Evolutionary conservation across 2,329 filamentous ascomycete genomes (phyloP), one percentile per base, ranked within the genome.

Genomic region (Periglandula ipomoeae): DNA sequence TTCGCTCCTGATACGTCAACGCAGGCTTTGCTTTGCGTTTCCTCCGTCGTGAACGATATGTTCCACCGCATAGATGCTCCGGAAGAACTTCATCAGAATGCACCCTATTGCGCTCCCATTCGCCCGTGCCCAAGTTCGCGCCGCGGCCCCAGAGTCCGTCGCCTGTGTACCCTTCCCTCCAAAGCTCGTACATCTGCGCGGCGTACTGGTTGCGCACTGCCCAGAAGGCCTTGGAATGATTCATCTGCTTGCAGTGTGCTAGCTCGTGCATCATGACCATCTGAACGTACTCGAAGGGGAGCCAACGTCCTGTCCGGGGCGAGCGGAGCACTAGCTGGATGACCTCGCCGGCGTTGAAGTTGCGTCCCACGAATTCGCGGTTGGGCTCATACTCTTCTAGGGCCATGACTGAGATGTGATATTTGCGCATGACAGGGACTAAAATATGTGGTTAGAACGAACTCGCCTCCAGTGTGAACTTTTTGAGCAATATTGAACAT

Each of bases 231-330:
- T 79, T 76, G 2, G 82, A 85, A 62, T 95, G 89, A 63, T 95
- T 94, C 89, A 95, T 95, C 62, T 95, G 84, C 64, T 87, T 85
- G 73, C 86, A 90, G 64, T 94, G 88, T 3, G 88, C 88, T 26
- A 94, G 71, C 70, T 93, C 87, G 63, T 95, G 89, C 80, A 94
- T 90, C 89, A 95, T 94, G 55, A 94, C 87, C 86, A 93, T 91
- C 66, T 93, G 87, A 15, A 95, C 86, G 60, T 89, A 89, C 52
- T 81, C 74, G 60, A 93, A 89, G 0, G 87, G 85, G 20, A 95
- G 71, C 89, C 89, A 95, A 50, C 70, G 76, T 23, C 79, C 79
- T 0, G 75, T 77, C 4, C 68, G 71, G 0, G 74, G 76, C 0
- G 85, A 80, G 57, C 84, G 84, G 23, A 95, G 75, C 1, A 95